Percentiles rank a stretch among this genome's conserved stretches.
Evolutionary conservation across 495 filamentous ascomycete genomes (phyloP).

Genomic region (Penicillium daleae): DNA sequence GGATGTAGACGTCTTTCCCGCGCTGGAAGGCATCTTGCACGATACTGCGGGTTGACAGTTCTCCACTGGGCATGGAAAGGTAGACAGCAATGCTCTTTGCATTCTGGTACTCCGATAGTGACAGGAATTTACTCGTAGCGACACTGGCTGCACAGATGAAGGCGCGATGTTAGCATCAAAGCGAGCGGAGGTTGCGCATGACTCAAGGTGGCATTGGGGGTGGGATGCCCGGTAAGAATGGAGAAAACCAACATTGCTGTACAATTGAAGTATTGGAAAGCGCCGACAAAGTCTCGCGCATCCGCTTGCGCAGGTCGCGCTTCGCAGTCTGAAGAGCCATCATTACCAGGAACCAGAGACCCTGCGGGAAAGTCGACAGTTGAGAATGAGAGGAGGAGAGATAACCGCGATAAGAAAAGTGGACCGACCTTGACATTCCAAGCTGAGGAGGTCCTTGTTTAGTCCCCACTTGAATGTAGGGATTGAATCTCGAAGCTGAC

Average conservation of each 20-base stretch:
- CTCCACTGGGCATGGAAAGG: conserved; percentile 85
- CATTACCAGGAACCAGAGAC: conserved; percentile 13
- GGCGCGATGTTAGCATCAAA: conserved; percentile 18
- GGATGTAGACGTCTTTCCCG: conserved; percentile 88
- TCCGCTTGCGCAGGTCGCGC: conserved; percentile 68
- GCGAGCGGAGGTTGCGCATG: not conserved
- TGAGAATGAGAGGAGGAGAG: conserved; percentile 17
- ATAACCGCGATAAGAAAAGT: conserved; percentile 31
- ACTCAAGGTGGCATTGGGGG: not conserved
- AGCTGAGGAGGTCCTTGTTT: conserved; percentile 20
- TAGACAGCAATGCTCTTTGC: conserved; percentile 82
- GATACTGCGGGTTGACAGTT: conserved; percentile 79
- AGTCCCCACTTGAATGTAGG: conserved; percentile 31
- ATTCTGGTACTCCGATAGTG: conserved; percentile 65
- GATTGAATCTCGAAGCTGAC: conserved; percentile 9
- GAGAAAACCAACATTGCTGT: conserved; percentile 63
- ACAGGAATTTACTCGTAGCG: conserved; percentile 61
- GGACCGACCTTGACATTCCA: too few relatives aligned
- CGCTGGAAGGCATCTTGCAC: conserved; percentile 75
- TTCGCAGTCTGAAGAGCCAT: conserved; percentile 68
- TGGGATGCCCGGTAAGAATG: conserved; percentile 1
- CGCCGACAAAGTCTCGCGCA: conserved; percentile 64
- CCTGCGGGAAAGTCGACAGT: conserved; percentile 20
- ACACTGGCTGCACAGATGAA: conserved; percentile 53
- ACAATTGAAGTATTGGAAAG: conserved; percentile 60